These are phyloP conservation scores for Cutaneotrichosporon sp. DNA, from an alignment of 1,284 basidiomycete species.

Conservation along the genomic window DNA sequence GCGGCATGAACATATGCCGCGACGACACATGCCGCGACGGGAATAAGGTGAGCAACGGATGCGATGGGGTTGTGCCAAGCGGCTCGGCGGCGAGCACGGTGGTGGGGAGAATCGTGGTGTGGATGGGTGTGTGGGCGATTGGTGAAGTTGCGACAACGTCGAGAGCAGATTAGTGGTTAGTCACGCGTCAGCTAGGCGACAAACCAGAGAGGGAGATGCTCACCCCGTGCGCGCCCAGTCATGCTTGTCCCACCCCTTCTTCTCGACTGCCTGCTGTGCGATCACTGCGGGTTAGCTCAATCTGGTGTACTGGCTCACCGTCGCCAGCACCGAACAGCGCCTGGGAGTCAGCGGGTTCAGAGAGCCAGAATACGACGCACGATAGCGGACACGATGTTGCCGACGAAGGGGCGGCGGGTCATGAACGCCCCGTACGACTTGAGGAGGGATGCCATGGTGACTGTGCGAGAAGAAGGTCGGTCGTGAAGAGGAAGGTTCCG, in stretches of 20 bases:
- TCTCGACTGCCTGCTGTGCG: slow-evolving; percentile 58
- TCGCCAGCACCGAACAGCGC: slow-evolving; percentile 57
- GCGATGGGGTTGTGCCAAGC: not conserved
- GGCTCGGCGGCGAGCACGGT: not conserved
- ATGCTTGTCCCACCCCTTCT: slow-evolving; percentile 50
- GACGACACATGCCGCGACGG: too few relatives aligned
- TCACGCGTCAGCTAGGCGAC: not conserved
- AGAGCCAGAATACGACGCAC: slow-evolving; percentile 35
- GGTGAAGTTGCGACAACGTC: too few relatives aligned
- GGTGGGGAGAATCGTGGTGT: not conserved
- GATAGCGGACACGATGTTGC: slow-evolving; percentile 49
- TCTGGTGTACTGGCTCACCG: slow-evolving; percentile 23
- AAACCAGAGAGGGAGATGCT: slow-evolving; percentile 17
- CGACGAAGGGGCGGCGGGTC: slow-evolving; percentile 42
- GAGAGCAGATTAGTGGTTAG: not conserved
- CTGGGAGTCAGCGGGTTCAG: slow-evolving; percentile 25
- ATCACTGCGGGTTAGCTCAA: slow-evolving; percentile 38
- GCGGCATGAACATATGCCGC: too few relatives aligned
- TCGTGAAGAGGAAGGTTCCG: too few relatives aligned
- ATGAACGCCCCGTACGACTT: slow-evolving; percentile 44
- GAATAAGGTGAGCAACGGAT: too few relatives aligned
- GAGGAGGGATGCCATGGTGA: slow-evolving; percentile 39
- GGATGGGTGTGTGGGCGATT: too few relatives aligned
- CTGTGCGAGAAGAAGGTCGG: too few relatives aligned
- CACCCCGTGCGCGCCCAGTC: slow-evolving; percentile 54